These are phyloP conservation scores for Apiospora rasikravindrae DNA, from an alignment of 2,329 filamentous ascomycete genomes.

Conservation along the genomic window DNA sequence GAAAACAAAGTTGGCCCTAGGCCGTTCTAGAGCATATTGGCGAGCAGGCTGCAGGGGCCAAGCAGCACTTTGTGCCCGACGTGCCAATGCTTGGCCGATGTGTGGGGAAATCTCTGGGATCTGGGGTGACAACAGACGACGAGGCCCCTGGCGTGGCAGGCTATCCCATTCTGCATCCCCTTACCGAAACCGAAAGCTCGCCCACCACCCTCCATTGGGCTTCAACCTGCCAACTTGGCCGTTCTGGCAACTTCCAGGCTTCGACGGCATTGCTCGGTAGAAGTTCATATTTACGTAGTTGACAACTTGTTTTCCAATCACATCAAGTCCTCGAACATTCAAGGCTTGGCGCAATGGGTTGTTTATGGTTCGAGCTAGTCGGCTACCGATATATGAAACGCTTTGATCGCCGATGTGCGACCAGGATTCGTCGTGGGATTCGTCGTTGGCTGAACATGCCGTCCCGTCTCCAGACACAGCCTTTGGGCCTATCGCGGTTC, in stretches of 20 bases:
- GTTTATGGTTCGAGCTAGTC: neutral
- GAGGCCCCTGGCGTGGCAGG: neutral
- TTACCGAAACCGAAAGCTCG: neutral
- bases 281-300: neutral
- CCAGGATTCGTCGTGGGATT: neutral
- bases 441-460: neutral
- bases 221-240: neutral
- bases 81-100: neutral
- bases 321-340: neutral
- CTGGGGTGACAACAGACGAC: neutral
- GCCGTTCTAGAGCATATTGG: neutral
- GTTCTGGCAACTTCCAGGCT: neutral
- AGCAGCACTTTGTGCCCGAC: neutral
- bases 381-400: neutral
- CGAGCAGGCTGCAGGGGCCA: no score
- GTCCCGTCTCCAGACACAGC: slow-evolving; percentile 2
- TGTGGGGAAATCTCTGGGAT: neutral
- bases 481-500: neutral
- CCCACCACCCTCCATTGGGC: neutral
- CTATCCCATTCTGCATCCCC: neutral
- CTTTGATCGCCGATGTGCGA: neutral
- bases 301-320: neutral
- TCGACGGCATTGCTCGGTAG: neutral
- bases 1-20: neutral
- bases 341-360: neutral